Percentiles rank a stretch among this genome's conserved stretches.
Evolutionary conservation across 2,329 filamentous ascomycete genomes (phyloP).

Genomic region (Fusarium metavorans): DNA sequence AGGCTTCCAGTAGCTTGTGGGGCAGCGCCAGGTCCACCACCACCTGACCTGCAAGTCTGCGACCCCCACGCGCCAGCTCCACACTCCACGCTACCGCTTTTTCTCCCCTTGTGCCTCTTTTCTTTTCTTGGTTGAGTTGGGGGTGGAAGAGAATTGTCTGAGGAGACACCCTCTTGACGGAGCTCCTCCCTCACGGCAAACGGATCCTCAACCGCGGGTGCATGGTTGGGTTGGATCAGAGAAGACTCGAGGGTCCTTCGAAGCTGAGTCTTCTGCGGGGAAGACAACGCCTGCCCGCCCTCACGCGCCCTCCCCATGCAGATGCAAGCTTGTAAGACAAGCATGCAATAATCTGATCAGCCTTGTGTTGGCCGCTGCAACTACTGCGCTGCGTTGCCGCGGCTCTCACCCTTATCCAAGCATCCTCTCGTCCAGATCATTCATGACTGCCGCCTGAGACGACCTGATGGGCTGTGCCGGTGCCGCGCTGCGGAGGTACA

Average conservation of each 20-base stretch:
- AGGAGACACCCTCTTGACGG: neutral
- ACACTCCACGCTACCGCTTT: slow-evolving; percentile 31
- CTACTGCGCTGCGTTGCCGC: neutral
- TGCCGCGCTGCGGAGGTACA: neutral
- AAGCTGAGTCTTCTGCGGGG: slow-evolving; percentile 11
- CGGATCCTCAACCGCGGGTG: slow-evolving; percentile 2
- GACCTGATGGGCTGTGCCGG: slow-evolving; percentile 7
- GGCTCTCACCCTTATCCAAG: neutral
- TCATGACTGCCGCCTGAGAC: slow-evolving; percentile 6
- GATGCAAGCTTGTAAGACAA: slow-evolving; percentile 3
- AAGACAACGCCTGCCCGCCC: neutral
- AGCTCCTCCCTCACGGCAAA: slow-evolving; percentile 3
- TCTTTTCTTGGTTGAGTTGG: slow-evolving; percentile 1
- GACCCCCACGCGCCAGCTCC: slow-evolving; percentile 34
- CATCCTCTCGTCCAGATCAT: slow-evolving; percentile 1
- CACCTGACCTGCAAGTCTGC: slow-evolving; percentile 28
- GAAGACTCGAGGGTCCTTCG: neutral
- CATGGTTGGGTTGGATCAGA: slow-evolving; percentile 8
- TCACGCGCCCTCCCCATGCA: neutral
- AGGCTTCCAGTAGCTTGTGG: slow-evolving; percentile 13
- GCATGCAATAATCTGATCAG: slow-evolving; percentile 12
- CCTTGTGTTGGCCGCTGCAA: neutral
- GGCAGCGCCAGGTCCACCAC: slow-evolving; percentile 14
- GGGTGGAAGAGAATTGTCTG: neutral
- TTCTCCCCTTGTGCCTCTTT: slow-evolving; percentile 25